These are phyloP conservation scores for Phialophora verrucosa DNA, from an alignment of 2,329 filamentous ascomycete genomes.

Conservation along the genomic window DNA sequence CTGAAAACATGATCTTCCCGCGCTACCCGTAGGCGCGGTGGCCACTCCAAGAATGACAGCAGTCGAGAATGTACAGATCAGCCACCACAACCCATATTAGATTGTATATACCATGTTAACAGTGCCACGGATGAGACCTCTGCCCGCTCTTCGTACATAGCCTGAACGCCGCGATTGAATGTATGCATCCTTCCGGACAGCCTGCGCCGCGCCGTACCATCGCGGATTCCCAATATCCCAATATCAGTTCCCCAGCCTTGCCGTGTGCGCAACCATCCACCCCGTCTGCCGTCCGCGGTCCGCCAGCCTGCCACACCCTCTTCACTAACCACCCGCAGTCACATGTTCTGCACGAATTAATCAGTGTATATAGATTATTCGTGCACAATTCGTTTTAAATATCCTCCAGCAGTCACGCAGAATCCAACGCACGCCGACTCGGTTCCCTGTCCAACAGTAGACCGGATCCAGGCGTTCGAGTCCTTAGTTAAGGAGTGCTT, in stretches of 20 bases:
- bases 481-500: slow-evolving; percentile 3
- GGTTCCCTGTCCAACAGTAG: slow-evolving; percentile 1
- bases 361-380: not conserved
- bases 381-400: not conserved
- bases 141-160: not conserved
- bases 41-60: not conserved
- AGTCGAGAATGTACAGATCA: not conserved
- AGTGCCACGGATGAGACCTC: not conserved
- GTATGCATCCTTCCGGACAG: not conserved
- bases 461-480: slow-evolving; percentile 1
- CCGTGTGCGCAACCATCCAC: not conserved
- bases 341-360: not conserved
- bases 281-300: too few species aligned
- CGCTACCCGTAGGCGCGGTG: not conserved
- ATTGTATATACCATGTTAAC: not conserved
- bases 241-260: not conserved
- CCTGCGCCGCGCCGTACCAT: not conserved
- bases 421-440: not conserved
- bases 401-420: not conserved
- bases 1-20: not conserved
- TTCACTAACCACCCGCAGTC: not conserved
- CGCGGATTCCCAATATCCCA: not conserved
- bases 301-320: not conserved
- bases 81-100: not conserved
- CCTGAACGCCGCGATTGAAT: not conserved